Evolutionary conservation across 192 early-diverging fungal species (phyloP).

Genomic region (Paraglomus brasilianum): DNA sequence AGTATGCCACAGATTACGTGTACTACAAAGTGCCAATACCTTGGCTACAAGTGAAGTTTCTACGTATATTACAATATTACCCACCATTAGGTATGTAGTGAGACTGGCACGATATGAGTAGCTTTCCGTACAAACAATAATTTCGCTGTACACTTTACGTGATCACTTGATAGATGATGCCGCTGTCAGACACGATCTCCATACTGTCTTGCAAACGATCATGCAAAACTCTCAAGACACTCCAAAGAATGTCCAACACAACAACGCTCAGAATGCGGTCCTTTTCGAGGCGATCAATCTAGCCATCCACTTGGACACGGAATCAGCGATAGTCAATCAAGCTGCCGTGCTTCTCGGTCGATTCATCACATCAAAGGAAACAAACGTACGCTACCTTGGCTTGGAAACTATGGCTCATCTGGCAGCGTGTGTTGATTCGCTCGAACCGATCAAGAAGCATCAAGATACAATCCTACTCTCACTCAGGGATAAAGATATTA

Average conservation of each 20-base stretch:
- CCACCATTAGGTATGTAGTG: constrained; percentile 69
- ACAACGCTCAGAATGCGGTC: constrained; percentile 97
- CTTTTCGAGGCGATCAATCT: constrained; percentile 97
- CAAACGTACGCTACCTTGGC: constrained; percentile 95
- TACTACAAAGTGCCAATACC: constrained; percentile 99
- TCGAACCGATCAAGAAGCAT: constrained; percentile 79
- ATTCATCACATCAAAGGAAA: constrained; percentile 94
- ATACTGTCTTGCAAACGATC: constrained; percentile 78
- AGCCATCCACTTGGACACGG: constrained; percentile 88
- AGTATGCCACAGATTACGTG: constrained; percentile 81
- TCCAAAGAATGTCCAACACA: constrained; percentile 95
- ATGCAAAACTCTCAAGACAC: constrained; percentile 83
- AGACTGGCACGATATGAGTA: not conserved
- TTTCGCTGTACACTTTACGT: not conserved
- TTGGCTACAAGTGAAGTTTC: constrained; percentile 96
- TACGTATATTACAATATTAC: constrained; percentile 94
- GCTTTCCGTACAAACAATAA: not conserved
- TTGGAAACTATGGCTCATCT: constrained; percentile 98
- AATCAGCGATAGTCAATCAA: constrained; percentile 84
- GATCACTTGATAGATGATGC: constrained; percentile 43
- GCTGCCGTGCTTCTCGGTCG: constrained; percentile 78
- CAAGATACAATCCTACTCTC: constrained; percentile 89
- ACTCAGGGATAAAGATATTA: constrained; percentile 95
- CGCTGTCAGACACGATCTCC: constrained; percentile 59
- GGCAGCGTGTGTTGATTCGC: constrained; percentile 75